Evolutionary conservation across 345 rosid genomes (phyloP).

Genomic region (Raphanus raphanistrum): DNA sequence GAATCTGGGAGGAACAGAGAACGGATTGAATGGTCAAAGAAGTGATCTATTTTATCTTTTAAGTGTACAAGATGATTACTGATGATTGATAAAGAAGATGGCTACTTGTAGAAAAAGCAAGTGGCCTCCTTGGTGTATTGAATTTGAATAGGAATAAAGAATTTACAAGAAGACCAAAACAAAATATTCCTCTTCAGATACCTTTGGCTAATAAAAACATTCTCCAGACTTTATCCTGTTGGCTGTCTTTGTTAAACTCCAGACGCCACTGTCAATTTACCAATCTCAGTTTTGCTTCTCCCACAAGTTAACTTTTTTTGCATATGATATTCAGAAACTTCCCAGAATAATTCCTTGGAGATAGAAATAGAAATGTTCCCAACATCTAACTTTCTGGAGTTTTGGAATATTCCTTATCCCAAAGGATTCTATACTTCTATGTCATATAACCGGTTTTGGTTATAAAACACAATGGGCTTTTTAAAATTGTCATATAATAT

Average conservation of each 20-base stretch:
- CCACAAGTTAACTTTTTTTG: slow-evolving; percentile 19
- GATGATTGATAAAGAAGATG: slow-evolving; percentile 3
- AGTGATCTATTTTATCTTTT: background rate
- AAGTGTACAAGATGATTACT: slow-evolving; percentile 6
- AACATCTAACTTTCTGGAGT: background rate
- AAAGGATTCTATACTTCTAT: background rate
- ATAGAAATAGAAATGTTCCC: background rate
- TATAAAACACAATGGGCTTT: background rate
- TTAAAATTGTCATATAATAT: background rate
- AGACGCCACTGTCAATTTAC: slow-evolving; percentile 18
- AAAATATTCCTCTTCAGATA: slow-evolving; percentile 21
- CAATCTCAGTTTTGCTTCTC: slow-evolving; percentile 9
- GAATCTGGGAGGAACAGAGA: slow-evolving; percentile 1
- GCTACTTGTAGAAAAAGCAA: slow-evolving; percentile 6
- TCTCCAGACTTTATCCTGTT: slow-evolving; percentile 5
- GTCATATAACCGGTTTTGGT: background rate
- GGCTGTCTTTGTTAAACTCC: slow-evolving; percentile 1
- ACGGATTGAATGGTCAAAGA: slow-evolving; percentile 19
- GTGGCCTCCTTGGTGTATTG: background rate
- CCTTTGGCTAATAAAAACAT: background rate
- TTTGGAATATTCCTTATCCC: slow-evolving; percentile 29
- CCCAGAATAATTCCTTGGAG: background rate
- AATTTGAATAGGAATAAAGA: slow-evolving; percentile 6
- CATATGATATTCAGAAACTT: background rate
- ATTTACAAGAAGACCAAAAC: slow-evolving; percentile 1